Evolutionary conservation across 805 yeast genomes (phyloP).

Genomic region (Candida lessepsii): DNA sequence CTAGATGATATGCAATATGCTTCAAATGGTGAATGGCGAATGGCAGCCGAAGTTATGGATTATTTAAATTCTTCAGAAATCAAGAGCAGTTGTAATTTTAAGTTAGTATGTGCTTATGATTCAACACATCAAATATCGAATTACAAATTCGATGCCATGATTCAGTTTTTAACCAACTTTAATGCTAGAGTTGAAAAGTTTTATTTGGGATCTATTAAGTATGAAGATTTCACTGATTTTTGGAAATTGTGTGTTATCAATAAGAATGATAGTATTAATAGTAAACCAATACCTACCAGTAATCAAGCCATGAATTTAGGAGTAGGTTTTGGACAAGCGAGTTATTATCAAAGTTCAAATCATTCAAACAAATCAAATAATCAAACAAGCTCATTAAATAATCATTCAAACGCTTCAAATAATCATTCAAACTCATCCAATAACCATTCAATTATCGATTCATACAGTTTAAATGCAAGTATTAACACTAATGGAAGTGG

Average conservation of each 20-base stretch:
- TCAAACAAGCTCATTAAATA: too few species aligned
- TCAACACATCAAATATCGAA: neutral
- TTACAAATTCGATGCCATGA: neutral
- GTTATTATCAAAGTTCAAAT: too few species aligned
- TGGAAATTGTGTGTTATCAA: conserved; percentile 9
- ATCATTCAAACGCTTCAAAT: too few species aligned
- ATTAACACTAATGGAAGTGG: neutral
- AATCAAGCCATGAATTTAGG: conserved; percentile 1
- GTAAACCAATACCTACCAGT: conserved; percentile 3
- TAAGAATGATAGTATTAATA: conserved; percentile 1
- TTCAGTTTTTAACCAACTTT: conserved; percentile 4
- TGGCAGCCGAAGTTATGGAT: conserved; percentile 29
- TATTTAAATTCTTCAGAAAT: conserved; percentile 12
- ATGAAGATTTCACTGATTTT: conserved; percentile 6
- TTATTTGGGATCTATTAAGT: conserved; percentile 1
- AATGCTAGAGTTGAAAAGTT: neutral
- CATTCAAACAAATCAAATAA: too few species aligned
- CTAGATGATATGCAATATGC: conserved; percentile 50
- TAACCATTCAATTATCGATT: too few species aligned
- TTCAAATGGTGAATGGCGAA: conserved; percentile 28
- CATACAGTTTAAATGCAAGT: too few species aligned
- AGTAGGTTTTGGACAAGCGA: too few species aligned
- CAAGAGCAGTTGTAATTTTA: conserved; percentile 1
- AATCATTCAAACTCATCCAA: too few species aligned
- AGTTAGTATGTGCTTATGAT: conserved; percentile 5